Percentiles rank a stretch among this genome's conserved stretches.
These are phyloP conservation scores for Botryotinia globosa DNA, from an alignment of 2,329 filamentous ascomycete species.

Conservation along the genomic window DNA sequence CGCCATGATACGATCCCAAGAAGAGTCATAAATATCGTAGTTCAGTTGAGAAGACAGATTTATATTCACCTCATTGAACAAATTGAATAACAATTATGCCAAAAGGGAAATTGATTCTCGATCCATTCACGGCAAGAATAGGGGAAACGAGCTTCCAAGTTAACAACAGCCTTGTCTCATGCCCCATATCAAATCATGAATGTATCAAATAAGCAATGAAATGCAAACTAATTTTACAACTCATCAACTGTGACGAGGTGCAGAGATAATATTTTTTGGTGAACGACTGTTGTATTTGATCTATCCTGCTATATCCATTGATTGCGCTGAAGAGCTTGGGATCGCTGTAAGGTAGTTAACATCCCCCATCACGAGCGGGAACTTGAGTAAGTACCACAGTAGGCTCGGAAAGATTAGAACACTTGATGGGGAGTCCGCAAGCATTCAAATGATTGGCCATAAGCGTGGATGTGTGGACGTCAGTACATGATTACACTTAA, in stretches of 20 bases:
- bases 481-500: background rate
- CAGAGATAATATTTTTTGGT: background rate
- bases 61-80: background rate
- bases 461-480: background rate
- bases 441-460: background rate
- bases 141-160: background rate
- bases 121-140: background rate
- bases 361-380: background rate
- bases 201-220: background rate
- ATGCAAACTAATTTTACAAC: background rate
- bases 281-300: background rate
- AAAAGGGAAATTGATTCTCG: background rate
- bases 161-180: background rate
- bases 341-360: background rate
- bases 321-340: background rate
- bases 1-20: background rate
- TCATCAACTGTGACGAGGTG: slow-evolving; percentile 1
- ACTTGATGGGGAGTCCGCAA: background rate
- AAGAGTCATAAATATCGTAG: background rate
- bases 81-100: background rate
- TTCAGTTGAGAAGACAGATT: background rate
- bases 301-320: background rate
- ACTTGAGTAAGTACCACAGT: background rate
- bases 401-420: background rate
- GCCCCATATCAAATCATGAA: background rate